Base-by-base conservation (phyloP, 768 basidiomycete species). In the Leccinum uliginosum region DNA sequence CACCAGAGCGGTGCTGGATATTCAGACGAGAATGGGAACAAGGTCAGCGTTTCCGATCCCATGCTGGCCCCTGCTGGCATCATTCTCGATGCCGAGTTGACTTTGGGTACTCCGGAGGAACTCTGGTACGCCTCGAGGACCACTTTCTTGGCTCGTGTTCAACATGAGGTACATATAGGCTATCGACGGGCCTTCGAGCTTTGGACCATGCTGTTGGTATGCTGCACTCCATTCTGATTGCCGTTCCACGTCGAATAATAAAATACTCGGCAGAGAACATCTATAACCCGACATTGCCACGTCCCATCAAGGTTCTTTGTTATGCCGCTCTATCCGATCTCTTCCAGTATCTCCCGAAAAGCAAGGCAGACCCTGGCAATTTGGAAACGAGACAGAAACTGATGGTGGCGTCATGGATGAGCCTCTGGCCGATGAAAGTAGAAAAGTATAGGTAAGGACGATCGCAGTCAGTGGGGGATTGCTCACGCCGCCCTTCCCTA, bases 391-490 rank as follows among this genome's bases (percentile, higher is more conserved):
- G 90, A 15, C 86, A 89, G 63, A 84, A 80, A 66, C 75, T 90
- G 14, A 82, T 89, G 67, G 54, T 91, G 43, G 89, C 88, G 2
- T 80, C 87, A 1, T 91, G 87, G 90, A 88, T 89, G 86, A 88
- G 85, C 59, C 61, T 88, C 11, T 90, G 86, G 87, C 87, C 88
- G 0, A 70, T 77, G 44, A 83, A 80, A 63, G 56, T 76, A 9
- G 82, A 83, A 62, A 78, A 74, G 62, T 83, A 84, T 62, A 76
- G 77, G 85, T 83, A 61, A 55, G 70, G 53, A 29, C 7, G 34
- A 14, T 34, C 35, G 9, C 24, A n/a, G 49, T 29, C 48, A 26
- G 19, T 24, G 35, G 15, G 34, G 14, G 38, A n/a, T 30, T 21
- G 34, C 49, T 57, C 29, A 57, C 24, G 32, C 19, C 10, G 12